Conservation (phyloP, 2,329 filamentous ascomycete species). For the Botrytis elliptica region DNA sequence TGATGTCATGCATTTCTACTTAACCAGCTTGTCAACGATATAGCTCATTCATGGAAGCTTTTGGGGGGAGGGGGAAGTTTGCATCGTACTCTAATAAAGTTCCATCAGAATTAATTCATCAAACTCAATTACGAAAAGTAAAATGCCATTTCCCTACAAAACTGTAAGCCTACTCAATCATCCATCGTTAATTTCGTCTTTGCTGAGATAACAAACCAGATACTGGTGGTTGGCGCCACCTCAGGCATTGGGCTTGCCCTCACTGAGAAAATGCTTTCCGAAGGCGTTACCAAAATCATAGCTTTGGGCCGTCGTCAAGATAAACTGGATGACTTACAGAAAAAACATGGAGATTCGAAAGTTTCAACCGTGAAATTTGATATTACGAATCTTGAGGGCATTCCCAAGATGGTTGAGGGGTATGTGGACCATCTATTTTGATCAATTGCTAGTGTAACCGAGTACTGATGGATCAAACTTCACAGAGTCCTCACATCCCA, state of each 20-base stretch:
- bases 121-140: background rate
- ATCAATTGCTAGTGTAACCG: background rate
- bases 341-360: slow-evolving; percentile 22
- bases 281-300: slow-evolving; percentile 50
- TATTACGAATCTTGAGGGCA: slow-evolving; percentile 14
- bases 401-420: slow-evolving; percentile 3
- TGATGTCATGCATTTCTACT: background rate
- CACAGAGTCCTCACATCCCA: slow-evolving; percentile 13
- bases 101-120: too few relatives aligned
- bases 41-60: background rate
- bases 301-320: slow-evolving; percentile 54
- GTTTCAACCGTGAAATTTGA: slow-evolving; percentile 10
- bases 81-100: background rate
- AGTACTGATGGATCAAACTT: background rate
- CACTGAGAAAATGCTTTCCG: slow-evolving; percentile 44
- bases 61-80: background rate
- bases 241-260: slow-evolving; percentile 52
- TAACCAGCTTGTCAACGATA: background rate
- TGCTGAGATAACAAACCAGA: slow-evolving; percentile 41
- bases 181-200: background rate
- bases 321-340: slow-evolving; percentile 43
- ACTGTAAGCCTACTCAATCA: background rate
- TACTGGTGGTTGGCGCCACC: slow-evolving; percentile 56
- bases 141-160: slow-evolving; percentile 9
- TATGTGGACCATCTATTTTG: background rate